Base-by-base conservation (phyloP, 192 early-diverging fungal genomes). In the Coemansia sp. region DNA sequence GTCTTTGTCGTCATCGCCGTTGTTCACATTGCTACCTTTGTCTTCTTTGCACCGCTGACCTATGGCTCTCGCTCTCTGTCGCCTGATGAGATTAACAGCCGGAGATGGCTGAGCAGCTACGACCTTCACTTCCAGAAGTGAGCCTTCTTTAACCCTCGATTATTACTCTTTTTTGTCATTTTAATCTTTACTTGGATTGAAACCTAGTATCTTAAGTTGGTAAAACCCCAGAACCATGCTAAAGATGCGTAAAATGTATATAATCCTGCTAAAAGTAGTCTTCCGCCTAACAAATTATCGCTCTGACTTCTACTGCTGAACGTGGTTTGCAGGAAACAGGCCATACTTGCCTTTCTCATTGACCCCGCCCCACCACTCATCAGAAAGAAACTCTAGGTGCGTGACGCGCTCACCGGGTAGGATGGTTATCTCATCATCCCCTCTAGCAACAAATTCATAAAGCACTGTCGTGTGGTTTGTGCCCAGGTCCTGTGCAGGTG, bases 361-460 rank as follows among this genome's bases (percentile, higher is more conserved):
- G 36, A 68, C 74, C 32, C 96, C 96, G 64, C 89, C 86, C 96
- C 96, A 98, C 96, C 96, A 98, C 30, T 94, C 96, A 8, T 92
- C 90, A 11, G 86, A 88, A 0, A 90, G 87, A 71, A 90, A 91
- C 63, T 90, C 90, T 63, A 98, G 91, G 24, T 93, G 71, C 4
- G 76, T 82, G 64, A 98, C 94, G 4, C 72, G 50, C 20, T 94
- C 90, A 31, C 88, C 90, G 20, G 89, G 90, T 0, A 27, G 31
- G 69, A 98, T 95, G 6, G 87, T 83, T 23, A 98, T 79, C 73
- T 98, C 96, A 73, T 94, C 94, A 6, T 87, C 89, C 64, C 96
- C 95, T 3, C 83, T 86, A 4, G 94, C 93, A 11, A 86, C 86
- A 71, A 95, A 98, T 59, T 95, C 93, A 71, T 93, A 98, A 20